Evolutionary conservation across 345 rosid species (phyloP).

Genomic region (Rhizophora apiculata): DNA sequence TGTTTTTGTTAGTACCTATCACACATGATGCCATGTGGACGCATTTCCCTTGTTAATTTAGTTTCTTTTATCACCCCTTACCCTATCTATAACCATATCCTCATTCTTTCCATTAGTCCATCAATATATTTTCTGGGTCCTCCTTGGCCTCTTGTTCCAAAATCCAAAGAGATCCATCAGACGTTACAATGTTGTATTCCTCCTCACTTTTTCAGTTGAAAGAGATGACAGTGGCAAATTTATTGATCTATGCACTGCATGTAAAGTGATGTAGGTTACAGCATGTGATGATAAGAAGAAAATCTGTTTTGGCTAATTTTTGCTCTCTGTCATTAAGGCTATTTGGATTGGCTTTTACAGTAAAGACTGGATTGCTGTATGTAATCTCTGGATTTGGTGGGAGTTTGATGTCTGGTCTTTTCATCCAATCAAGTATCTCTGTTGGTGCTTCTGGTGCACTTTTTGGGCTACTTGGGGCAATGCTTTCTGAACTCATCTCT

Average conservation of each 20-base stretch:
- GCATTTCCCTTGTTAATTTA: neutral
- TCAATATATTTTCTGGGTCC: neutral
- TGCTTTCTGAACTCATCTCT: constrained; percentile 95
- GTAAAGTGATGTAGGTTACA: neutral
- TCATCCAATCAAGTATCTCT: constrained; percentile 67
- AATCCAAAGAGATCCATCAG: neutral
- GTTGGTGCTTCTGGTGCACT: constrained; percentile 99
- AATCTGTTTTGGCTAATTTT: neutral
- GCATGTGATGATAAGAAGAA: too few species aligned
- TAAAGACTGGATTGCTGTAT: constrained; percentile 72
- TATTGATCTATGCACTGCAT: neutral
- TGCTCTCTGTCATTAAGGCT: neutral
- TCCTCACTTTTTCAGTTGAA: neutral
- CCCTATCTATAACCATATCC: neutral
- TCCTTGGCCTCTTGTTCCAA: neutral
- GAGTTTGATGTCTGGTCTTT: constrained; percentile 86
- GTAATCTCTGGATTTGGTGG: constrained; percentile 92
- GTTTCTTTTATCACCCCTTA: neutral
- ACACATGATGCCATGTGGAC: too few species aligned
- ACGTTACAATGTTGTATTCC: neutral
- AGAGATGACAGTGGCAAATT: neutral
- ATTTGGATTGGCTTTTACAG: constrained; percentile 34
- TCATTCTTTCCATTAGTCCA: neutral
- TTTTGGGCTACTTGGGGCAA: constrained; percentile 89
- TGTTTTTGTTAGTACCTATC: neutral